Conservation (phyloP, 2,329 filamentous ascomycete genomes). For the Cladosporium cucumerinum region DNA sequence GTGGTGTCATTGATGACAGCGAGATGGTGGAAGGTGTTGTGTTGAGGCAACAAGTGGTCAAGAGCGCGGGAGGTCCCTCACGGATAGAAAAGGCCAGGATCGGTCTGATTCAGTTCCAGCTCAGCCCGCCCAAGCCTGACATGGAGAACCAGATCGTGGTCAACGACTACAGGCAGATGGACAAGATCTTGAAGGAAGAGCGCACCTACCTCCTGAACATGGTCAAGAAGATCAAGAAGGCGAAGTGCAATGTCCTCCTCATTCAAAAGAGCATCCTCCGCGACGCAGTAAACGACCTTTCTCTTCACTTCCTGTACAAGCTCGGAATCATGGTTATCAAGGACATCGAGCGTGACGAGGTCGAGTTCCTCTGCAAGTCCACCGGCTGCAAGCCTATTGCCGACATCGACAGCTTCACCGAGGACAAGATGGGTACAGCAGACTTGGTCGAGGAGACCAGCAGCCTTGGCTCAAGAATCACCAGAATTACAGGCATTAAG, state of each 20-base stretch:
- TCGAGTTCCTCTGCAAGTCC: conserved; percentile 99
- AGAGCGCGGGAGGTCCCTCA: conserved; percentile 84
- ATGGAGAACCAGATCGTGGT: conserved; percentile 99
- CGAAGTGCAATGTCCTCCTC: conserved; percentile 96
- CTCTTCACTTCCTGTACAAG: conserved; percentile 94
- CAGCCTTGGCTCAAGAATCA: conserved; percentile 81
- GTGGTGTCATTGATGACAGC: conserved; percentile 96
- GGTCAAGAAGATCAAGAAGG: conserved; percentile 99
- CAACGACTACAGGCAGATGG: conserved; percentile 99
- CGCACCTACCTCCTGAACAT: conserved; percentile 96
- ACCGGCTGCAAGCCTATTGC: conserved; percentile 98
- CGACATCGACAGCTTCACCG: conserved; percentile 96
- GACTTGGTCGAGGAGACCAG: conserved; percentile 92
- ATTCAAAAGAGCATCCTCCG: conserved; percentile 98
- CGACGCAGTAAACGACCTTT: conserved; percentile 96
- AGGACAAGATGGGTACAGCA: conserved; percentile 93
- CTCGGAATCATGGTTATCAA: conserved; percentile 94
- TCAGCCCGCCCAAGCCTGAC: conserved; percentile 97
- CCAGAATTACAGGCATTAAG: conserved; percentile 92
- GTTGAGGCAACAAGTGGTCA: conserved; percentile 86
- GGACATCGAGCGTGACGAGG: conserved; percentile 97
- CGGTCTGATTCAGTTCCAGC: conserved; percentile 96
- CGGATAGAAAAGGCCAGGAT: conserved; percentile 98
- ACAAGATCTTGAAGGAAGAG: conserved; percentile 99
- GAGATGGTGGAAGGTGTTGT: conserved; percentile 95